Evolutionary conservation across 176 grass and related monocot species (phyloP), one percentile per base, ranked within the genome.

Genomic region (Oryza meridionalis): DNA sequence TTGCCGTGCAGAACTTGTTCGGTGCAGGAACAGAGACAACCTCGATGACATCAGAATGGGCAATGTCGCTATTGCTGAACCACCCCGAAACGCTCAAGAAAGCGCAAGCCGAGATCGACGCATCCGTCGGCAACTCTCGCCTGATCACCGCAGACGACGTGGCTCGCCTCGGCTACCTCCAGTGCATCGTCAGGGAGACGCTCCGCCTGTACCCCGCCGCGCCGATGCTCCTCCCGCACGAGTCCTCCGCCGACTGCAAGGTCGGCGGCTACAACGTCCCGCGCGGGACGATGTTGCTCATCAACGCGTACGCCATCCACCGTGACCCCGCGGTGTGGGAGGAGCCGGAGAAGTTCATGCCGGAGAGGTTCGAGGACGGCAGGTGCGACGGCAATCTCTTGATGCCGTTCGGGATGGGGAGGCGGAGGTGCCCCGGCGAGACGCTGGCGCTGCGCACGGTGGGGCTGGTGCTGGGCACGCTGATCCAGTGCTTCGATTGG

Each of bases 401-500:
- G 82, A 63, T 95, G 10, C 88, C 94, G 32, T 97, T 97, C 43
- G 94, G 94, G 10, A 75, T 87, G 82, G 94, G 94, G 62, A 71
- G 94, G 13, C 81, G 94, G 3, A 77, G 73, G 76, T 97, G 94
- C 46, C 88, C 88, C 11, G 94, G 94, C 0, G 94, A 96, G 63
- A 76, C 67, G 29, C 80, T 96, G 42, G 94, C 94, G 4, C 26
- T 87, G 72, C 80, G 86, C 3, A 86, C 81, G 7, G 4, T 87
- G 0, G 83, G 85, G 6, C 19, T 91, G 33, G 86, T 75, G 24
- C 40, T 96, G 0, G 94, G 76, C 1, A 75, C 94, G 7, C 37
- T 96, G 64, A 66, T 96, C 6, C 93, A 96, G 27, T 96, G 90
- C 77, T 96, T 96, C 17, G 86, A 96, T n/a, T 96, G 88, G 90